These are phyloP conservation scores for Fomitopsis betulina DNA, from an alignment of 1,284 basidiomycete genomes.

Conservation along the genomic window DNA sequence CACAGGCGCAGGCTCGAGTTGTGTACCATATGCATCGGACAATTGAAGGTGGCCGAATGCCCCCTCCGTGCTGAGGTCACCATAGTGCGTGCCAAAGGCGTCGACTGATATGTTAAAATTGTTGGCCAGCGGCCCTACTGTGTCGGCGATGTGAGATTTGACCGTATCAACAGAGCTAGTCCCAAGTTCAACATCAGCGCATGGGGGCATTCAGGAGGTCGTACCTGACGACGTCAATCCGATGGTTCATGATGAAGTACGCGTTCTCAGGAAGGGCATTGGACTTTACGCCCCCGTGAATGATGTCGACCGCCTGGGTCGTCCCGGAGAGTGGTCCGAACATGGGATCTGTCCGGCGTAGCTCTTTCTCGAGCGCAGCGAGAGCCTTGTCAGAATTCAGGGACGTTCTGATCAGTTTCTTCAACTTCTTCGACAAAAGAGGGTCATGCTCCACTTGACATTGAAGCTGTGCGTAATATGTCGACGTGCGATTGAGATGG, in stretches of 20 bases:
- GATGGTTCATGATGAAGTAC: conserved; percentile 49
- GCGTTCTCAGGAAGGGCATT: conserved; percentile 50
- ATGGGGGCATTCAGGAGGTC: neutral
- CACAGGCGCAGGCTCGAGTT: conserved; percentile 49
- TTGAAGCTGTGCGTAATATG: conserved; percentile 24
- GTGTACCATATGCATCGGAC: conserved; percentile 36
- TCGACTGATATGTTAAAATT: conserved; percentile 48
- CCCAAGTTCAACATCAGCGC: conserved; percentile 18
- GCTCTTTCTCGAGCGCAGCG: conserved; percentile 33
- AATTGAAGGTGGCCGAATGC: conserved; percentile 27
- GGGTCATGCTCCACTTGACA: conserved; percentile 45
- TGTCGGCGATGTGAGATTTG: conserved; percentile 33
- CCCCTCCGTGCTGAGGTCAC: conserved; percentile 10
- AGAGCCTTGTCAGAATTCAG: conserved; percentile 36
- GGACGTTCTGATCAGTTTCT: conserved; percentile 32
- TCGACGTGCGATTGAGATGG: conserved; percentile 27
- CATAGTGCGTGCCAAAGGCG: conserved; percentile 38
- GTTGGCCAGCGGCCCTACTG: conserved; percentile 38
- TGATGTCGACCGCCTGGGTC: conserved; percentile 67
- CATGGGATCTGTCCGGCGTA: conserved; percentile 25
- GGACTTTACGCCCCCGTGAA: conserved; percentile 65
- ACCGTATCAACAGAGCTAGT: conserved; percentile 41
- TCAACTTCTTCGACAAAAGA: conserved; percentile 32
- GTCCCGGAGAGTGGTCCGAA: conserved; percentile 46
- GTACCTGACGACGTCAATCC: conserved; percentile 39